Evolutionary conservation across 1,139 yeast genomes (phyloP), one percentile per base, ranked within the genome.

Genomic region (Kodamaea ohmeri): DNA sequence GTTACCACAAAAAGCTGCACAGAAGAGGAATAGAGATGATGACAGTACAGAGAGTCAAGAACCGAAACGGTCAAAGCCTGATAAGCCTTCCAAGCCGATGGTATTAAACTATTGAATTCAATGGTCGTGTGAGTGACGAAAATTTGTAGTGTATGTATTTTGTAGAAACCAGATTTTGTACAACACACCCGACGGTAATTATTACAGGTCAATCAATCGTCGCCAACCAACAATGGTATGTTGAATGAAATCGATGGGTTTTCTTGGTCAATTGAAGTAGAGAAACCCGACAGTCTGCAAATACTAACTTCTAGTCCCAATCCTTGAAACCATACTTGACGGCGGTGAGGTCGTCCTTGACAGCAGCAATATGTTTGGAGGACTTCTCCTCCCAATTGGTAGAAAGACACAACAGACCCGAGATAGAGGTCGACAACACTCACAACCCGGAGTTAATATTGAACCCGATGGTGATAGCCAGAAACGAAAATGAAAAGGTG

Each of bases 401-500:
- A 12, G 99, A 92, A 67, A 83, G 99, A 63, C 98, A 92, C 70
- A 92, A 92, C 65, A 78, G 94, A 48, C 99, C 99, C 4, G 99
- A 92, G 61, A 83, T 92, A 36, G 99, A 92, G 63, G 92, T 86
- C 32, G 78, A 73, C 44, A 62, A 65, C 49, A 57, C 67, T 17
- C 74, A 68, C 45, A 80, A 83, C 49, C 83, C 85, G 8, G 97
- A 90, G 61, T 83, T 92, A 43, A 66, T 92, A 45, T 73, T 92
- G 56, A 90, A 90, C 55, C 94, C 97, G 21, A 82, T 92, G 82
- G 77, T 83, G 45, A 83, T 92, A 51, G 83, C 96, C 3, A 80
- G 99, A 65, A 92, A 94, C 58, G 97, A 90, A 58, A 84, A 88
- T 55, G 99, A 92, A 63, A 79, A 80, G 57, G 95, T 92, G 30